Conservation (phyloP, 2,329 filamentous ascomycete species). For the Hypoxylon sp. region DNA sequence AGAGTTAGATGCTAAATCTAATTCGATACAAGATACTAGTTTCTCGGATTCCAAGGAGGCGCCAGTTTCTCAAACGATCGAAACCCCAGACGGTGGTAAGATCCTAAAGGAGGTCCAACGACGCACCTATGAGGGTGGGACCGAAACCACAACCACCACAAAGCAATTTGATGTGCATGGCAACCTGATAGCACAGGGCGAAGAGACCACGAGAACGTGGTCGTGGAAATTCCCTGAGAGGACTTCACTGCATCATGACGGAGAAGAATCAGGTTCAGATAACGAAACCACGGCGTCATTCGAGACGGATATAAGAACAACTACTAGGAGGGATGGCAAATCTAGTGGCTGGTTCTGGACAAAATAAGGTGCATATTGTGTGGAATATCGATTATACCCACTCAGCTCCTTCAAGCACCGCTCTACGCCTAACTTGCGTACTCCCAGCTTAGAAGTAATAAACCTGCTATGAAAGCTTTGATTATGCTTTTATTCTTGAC, state of each 20-base stretch:
- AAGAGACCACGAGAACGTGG: constrained; percentile 42
- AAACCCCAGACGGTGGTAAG: constrained; percentile 48
- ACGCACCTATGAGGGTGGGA: constrained; percentile 25
- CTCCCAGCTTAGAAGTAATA: constrained; percentile 21
- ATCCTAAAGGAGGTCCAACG: constrained; percentile 40
- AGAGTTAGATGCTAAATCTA: neutral
- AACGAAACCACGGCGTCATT: constrained; percentile 2
- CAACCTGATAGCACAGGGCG: constrained; percentile 36
- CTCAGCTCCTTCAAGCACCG: constrained; percentile 11
- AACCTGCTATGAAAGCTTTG: neutral
- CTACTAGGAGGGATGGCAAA: constrained; percentile 10
- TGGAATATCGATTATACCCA: neutral
- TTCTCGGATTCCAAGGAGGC: constrained; percentile 12
- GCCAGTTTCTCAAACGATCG: constrained; percentile 25
- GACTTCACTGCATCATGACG: neutral
- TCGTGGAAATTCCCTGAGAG: constrained; percentile 25
- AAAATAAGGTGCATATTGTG: constrained; percentile 14
- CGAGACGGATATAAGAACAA: constrained; percentile 17
- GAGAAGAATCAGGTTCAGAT: constrained; percentile 1
- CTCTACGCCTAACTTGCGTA: neutral
- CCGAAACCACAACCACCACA: constrained; percentile 36
- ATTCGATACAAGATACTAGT: constrained; percentile 1
- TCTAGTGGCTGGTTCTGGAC: constrained; percentile 40
- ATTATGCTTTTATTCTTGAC: neutral
- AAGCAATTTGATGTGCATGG: constrained; percentile 45